Evolutionary conservation across 805 yeast genomes (phyloP), one percentile per base, ranked within the genome.

Genomic region (Spathaspora arborariae): DNA sequence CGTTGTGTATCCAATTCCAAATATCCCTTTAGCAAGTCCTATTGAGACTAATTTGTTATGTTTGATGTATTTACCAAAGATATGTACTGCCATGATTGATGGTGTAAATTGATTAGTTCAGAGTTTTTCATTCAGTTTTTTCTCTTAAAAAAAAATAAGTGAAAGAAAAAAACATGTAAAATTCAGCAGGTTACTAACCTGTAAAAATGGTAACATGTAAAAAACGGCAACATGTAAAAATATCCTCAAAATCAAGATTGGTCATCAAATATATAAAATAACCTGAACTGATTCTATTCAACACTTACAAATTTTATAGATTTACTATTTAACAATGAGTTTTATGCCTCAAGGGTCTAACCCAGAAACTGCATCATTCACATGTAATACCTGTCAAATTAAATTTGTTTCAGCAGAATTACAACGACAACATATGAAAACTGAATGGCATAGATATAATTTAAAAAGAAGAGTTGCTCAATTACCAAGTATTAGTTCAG

Each of bases 1-100:
- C 8, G 86, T 81, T 45, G 70, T 64, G 40, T 70, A 65, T n/a
- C 98, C 97, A 36, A 94, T 73, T 24, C 98, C 99, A 62, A 87
- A 91, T 53, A 94, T 84, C 51, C 83, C 84, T 47, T 85, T 78
- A 20, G 91, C 82, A 51, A 94, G 74, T 4, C 95, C 98, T 52
- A 69, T 66, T 39, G 64, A 56, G 26, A 72, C 76, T 47, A 68
- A 55, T 40, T 69, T 64, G 57, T 64, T 70, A 55, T 70, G 73
- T 57, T 70, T 70, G 53, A 72, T 69, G 50, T 72, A 58, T 53
- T 69, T 70, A 53, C 76, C 76, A 54, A 69, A 68, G 46, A 72
- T 66, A 52, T 71, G 76, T 39, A 72, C 76, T 49, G 67, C 75
- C 76, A 72, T 72, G 8, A 24, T 40, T 10, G 20, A 37, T 13